Evolutionary conservation across 371 early-diverging fungal species (phyloP), one percentile per base, ranked within the genome.

Genomic region (Modicella reniformis): DNA sequence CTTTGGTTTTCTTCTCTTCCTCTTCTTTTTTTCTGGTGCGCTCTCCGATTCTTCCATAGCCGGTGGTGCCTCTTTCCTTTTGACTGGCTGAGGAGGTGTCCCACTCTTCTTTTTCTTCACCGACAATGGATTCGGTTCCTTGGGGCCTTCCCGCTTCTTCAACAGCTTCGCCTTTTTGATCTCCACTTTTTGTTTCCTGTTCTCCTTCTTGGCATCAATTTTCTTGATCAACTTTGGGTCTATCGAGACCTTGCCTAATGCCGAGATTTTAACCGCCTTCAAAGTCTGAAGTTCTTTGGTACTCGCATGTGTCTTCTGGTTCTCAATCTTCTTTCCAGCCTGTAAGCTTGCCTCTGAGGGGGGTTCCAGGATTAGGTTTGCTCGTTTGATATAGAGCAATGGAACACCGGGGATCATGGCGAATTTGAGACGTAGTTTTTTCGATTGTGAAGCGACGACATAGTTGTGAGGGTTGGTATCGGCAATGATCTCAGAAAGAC

Each of bases 51-150:
- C 25, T 17, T 48, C 63, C 28, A 12, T 50, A 17, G 50, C 26
- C 13, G 41, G 40, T 52, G 19, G 15, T 30, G 32, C 28, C 60
- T 49, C 53, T 28, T 26, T 62, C 47, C 37, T 41, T 28, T 52
- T 17, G 49, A 29, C 44, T 19, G 53, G 52, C 30, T 26, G 15
- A 23, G 29, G 40, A 59, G 44, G 58, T 52, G 40, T 32, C 37
- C 72, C 47, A 56, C 84, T 82, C 81, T 90, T 91, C 76, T 88
- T 89, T 83, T 94, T 95, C 81, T 94, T 95, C 66, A 92, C 81
- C 21, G 93, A 91, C 29, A 96, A 82, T 41, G 96, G 95, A 72
- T 96, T 96, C 7, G 94, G 93, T 29, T 86, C 92, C 82, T 94
- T 95, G 30, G 88, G 82, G 59, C 84, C 87, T 80, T 84, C 87